These are phyloP conservation scores for Nemophila menziesii DNA, from an alignment of 257 asterid species.

Conservation along the genomic window DNA sequence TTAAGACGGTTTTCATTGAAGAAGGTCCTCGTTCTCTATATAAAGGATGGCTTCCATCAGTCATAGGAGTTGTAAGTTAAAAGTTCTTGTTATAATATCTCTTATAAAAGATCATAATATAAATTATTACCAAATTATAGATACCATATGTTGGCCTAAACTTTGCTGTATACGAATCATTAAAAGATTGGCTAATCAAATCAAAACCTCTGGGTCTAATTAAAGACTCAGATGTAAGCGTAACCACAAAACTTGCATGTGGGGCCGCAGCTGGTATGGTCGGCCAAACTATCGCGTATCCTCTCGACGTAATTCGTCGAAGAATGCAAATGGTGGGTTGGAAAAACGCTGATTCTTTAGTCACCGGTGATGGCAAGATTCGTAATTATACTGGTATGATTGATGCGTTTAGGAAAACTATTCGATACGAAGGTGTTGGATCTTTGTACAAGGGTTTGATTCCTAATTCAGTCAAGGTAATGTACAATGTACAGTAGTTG, in stretches of 20 bases:
- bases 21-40: conserved; percentile 90
- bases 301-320: conserved; percentile 87
- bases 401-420: conserved; percentile 85
- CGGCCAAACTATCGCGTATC: conserved; percentile 93
- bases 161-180: conserved; percentile 89
- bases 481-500: conserved; percentile 10
- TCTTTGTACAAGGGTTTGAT: conserved; percentile 91
- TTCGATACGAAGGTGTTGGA: conserved; percentile 64
- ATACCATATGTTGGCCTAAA: conserved; percentile 92
- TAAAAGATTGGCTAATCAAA: conserved; percentile 69
- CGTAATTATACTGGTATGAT: conserved; percentile 74
- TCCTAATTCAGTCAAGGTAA: conserved; percentile 91
- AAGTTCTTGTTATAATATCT: neutral
- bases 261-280: conserved; percentile 93
- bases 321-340: conserved; percentile 99
- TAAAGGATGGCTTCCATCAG: conserved; percentile 98
- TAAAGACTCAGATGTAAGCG: conserved; percentile 66
- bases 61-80: conserved; percentile 86
- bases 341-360: conserved; percentile 64
- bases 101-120: neutral
- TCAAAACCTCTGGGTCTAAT: conserved; percentile 49
- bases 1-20: conserved; percentile 73
- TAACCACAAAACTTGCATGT: conserved; percentile 70
- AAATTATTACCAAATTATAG: conserved; percentile 24
- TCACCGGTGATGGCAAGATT: conserved; percentile 67